Percentiles rank a stretch among this genome's conserved stretches.
Evolutionary conservation across 2,329 filamentous ascomycete genomes (phyloP).

Genomic region (Aspergillus felis): DNA sequence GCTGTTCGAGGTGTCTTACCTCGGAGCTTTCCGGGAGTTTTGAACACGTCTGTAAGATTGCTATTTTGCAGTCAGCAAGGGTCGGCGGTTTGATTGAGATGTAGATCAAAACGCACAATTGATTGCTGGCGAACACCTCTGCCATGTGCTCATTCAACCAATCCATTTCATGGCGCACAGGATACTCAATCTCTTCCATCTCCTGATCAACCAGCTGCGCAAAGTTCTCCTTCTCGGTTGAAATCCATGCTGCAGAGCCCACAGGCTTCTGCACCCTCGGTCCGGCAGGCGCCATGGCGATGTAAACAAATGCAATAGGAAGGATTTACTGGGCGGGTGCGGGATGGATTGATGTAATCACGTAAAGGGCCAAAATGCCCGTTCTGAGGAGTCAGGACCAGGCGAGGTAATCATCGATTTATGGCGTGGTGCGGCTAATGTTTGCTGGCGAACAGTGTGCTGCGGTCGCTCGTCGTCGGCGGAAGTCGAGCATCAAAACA

Average conservation of each 20-base stretch:
- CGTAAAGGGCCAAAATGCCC: conserved; percentile 6
- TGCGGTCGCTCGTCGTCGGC: conserved; percentile 13
- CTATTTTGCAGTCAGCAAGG: conserved; percentile 49
- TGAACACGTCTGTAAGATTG: conserved; percentile 92
- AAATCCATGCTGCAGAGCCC: conserved; percentile 80
- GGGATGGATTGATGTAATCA: neutral
- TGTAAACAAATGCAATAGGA: conserved; percentile 34
- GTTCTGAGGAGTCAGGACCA: neutral
- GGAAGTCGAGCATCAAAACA: conserved; percentile 18
- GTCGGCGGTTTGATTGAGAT: conserved; percentile 3
- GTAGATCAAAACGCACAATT: conserved; percentile 62
- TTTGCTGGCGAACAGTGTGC: conserved; percentile 6
- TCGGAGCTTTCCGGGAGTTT: conserved; percentile 52
- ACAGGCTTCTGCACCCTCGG: conserved; percentile 52
- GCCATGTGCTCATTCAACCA: conserved; percentile 99
- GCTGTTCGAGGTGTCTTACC: conserved; percentile 47
- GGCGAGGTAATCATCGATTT: conserved; percentile 11
- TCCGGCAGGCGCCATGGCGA: conserved; percentile 35
- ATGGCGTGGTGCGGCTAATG: conserved; percentile 3
- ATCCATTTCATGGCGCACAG: conserved; percentile 88
- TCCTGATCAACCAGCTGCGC: conserved; percentile 73
- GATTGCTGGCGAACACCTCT: conserved; percentile 81
- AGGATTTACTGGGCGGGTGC: neutral
- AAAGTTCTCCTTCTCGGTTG: conserved; percentile 76
- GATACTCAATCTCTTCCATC: conserved; percentile 88